Evolutionary conservation across 129 eudicot species (phyloP).

Genomic region (Saussurea involucrata): DNA sequence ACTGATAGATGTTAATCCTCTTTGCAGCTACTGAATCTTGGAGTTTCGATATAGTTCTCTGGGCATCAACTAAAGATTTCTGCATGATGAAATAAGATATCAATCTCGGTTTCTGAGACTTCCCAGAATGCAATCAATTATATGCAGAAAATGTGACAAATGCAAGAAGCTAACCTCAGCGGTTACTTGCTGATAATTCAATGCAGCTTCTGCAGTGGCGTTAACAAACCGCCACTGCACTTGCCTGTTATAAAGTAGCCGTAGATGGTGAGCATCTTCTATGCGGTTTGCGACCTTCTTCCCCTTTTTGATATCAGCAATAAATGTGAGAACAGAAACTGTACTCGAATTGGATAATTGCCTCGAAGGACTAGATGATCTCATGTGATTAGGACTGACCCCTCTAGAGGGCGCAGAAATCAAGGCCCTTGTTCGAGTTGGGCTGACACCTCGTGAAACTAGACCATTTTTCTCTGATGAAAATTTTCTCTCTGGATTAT

Average conservation of each 20-base stretch:
- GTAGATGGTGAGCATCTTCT: constrained; percentile 84
- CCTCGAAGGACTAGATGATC: constrained; percentile 79
- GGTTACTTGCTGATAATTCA: constrained; percentile 50
- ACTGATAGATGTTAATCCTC: constrained; percentile 55
- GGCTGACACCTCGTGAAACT: constrained; percentile 63
- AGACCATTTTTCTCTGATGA: constrained; percentile 38
- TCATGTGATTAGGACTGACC: constrained; percentile 63
- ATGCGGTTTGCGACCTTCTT: constrained; percentile 63
- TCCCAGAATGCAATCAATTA: constrained; percentile 3
- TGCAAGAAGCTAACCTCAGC: constrained; percentile 60
- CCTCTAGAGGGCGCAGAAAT: constrained; percentile 62
- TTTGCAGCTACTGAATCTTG: constrained; percentile 57
- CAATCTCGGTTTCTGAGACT: background rate
- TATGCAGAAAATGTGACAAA: background rate
- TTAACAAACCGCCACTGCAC: constrained; percentile 89
- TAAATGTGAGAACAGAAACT: constrained; percentile 81
- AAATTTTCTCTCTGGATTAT: constrained; percentile 30
- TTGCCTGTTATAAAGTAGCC: constrained; percentile 73
- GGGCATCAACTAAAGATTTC: constrained; percentile 61
- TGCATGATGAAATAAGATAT: constrained; percentile 35
- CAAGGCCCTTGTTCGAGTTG: constrained; percentile 48
- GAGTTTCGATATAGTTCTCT: constrained; percentile 58
- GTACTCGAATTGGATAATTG: constrained; percentile 55
- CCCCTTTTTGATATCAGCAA: constrained; percentile 79
- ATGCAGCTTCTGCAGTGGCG: constrained; percentile 54